A percentile compares a stretch with the other conserved stretches of the same genome.
Conservation (phyloP, 2,329 filamentous ascomycete genomes). For the Mariannaea sp. region DNA sequence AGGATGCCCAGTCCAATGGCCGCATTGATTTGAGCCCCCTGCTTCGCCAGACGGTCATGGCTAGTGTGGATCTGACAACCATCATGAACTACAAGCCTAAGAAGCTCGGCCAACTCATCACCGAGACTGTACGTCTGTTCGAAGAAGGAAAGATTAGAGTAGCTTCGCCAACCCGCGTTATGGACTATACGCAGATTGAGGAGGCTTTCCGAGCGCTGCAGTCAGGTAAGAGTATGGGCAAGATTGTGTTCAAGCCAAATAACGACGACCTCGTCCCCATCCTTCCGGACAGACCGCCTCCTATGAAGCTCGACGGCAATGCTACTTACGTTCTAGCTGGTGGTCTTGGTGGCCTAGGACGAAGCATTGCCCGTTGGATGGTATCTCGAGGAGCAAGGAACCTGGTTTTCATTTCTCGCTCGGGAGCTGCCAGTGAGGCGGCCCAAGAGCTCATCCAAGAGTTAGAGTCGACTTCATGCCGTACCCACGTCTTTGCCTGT, state of each 20-base stretch:
- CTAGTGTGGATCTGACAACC: slow-evolving; percentile 9
- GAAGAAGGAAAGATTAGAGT: neutral
- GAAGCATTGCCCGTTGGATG: slow-evolving; percentile 14
- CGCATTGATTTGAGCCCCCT: slow-evolving; percentile 41
- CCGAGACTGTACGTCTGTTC: neutral
- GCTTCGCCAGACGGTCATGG: slow-evolving; percentile 1
- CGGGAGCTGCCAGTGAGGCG: slow-evolving; percentile 28
- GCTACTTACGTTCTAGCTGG: slow-evolving; percentile 12
- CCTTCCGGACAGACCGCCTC: neutral
- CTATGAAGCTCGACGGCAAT: neutral
- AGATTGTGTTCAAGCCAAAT: slow-evolving; percentile 11
- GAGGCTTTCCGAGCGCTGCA: slow-evolving; percentile 19
- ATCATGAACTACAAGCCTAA: neutral
- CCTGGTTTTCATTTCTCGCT: slow-evolving; percentile 39
- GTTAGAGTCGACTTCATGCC: neutral
- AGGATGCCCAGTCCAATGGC: slow-evolving; percentile 28
- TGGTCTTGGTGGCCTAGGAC: slow-evolving; percentile 13
- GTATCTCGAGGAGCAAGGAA: slow-evolving; percentile 23
- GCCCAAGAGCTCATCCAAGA: slow-evolving; percentile 29
- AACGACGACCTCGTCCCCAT: slow-evolving; percentile 3
- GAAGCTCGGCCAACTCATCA: neutral
- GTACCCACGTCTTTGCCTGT: slow-evolving; percentile 3
- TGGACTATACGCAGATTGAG: slow-evolving; percentile 2
- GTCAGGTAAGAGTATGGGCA: slow-evolving; percentile 18
- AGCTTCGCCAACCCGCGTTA: neutral